Percentiles rank a stretch among this genome's conserved stretches.
These are phyloP conservation scores for Aureobasidium sp. DNA, from an alignment of 2,329 filamentous ascomycete genomes.

Conservation along the genomic window DNA sequence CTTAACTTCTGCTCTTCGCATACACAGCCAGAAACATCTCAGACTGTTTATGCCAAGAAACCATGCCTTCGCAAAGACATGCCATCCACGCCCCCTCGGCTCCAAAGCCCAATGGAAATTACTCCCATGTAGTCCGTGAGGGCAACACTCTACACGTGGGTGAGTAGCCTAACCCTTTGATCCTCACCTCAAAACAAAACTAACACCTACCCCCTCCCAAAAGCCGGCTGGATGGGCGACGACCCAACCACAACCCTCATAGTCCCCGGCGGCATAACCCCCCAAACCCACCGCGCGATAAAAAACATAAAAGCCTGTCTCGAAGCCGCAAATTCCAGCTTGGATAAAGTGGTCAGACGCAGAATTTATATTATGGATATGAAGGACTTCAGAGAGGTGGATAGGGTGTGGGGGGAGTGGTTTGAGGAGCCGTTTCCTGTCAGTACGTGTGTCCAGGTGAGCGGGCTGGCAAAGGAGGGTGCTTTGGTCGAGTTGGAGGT, in stretches of 20 bases:
- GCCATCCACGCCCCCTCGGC: conserved; percentile 13
- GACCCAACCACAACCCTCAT: conserved; percentile 17
- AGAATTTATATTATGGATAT: conserved; percentile 16
- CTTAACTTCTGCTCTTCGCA: too few relatives aligned
- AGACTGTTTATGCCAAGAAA: too few relatives aligned
- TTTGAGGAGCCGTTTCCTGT: conserved; percentile 15
- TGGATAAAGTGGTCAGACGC: conserved; percentile 16
- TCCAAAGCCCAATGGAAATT: conserved; percentile 19
- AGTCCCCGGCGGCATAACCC: conserved; percentile 17
- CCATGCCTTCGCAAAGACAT: conserved; percentile 5
- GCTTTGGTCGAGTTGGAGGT: conserved; percentile 19
- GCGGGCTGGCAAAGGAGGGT: conserved; percentile 17
- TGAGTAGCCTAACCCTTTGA: background rate
- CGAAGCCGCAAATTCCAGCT: conserved; percentile 13
- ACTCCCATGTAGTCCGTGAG: conserved; percentile 16
- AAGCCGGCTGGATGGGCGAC: conserved; percentile 20
- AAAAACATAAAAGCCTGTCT: conserved; percentile 17
- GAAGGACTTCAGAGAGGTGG: conserved; percentile 16
- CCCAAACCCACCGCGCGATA: conserved; percentile 17
- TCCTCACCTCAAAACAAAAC: background rate
- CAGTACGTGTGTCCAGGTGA: conserved; percentile 18
- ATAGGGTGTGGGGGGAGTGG: conserved; percentile 15
- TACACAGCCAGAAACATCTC: too few relatives aligned
- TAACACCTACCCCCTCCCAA: too few relatives aligned
- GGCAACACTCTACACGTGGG: conserved; percentile 15